These are phyloP conservation scores for Tetrahymena thermophila DNA, from an alignment of 73 alveolate genomes.

Conservation along the genomic window DNA sequence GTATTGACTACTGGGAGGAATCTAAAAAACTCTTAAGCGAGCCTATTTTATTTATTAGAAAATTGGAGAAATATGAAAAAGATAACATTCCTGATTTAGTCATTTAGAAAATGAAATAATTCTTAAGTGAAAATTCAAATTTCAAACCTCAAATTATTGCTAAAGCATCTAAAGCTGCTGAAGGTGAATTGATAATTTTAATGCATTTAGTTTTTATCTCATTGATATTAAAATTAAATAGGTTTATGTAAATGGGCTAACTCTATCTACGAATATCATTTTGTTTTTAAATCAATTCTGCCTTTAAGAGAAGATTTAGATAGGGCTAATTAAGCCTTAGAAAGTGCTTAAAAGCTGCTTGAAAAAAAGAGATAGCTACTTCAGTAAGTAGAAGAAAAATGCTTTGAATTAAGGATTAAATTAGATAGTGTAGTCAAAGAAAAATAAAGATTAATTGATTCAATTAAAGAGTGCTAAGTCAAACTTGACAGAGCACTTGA, in stretches of 20 bases:
- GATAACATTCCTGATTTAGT: constrained; percentile 64
- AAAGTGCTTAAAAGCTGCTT: constrained; percentile 62
- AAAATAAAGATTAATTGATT: constrained; percentile 66
- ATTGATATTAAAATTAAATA: not conserved
- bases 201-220: not conserved
- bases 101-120: constrained; percentile 56
- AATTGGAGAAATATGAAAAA: constrained; percentile 63
- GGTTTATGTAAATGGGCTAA: constrained; percentile 74
- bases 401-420: constrained; percentile 76
- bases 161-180: constrained; percentile 79
- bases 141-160: constrained; percentile 66
- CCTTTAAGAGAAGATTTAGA: constrained; percentile 92
- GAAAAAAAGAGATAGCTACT: constrained; percentile 78
- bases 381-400: constrained; percentile 73
- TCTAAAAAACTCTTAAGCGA: constrained; percentile 67
- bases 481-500: constrained; percentile 84
- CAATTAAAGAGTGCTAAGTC: constrained; percentile 69
- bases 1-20: constrained; percentile 79
- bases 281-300: constrained; percentile 76
- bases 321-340: constrained; percentile 76
- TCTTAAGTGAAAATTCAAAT: constrained; percentile 44
- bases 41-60: constrained; percentile 55
- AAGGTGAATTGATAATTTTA: constrained; percentile 12
- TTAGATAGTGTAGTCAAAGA: constrained; percentile 77
- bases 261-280: constrained; percentile 68